Evolutionary conservation across 2,329 filamentous ascomycete genomes (phyloP).

Genomic region (Penicillium sp.): DNA sequence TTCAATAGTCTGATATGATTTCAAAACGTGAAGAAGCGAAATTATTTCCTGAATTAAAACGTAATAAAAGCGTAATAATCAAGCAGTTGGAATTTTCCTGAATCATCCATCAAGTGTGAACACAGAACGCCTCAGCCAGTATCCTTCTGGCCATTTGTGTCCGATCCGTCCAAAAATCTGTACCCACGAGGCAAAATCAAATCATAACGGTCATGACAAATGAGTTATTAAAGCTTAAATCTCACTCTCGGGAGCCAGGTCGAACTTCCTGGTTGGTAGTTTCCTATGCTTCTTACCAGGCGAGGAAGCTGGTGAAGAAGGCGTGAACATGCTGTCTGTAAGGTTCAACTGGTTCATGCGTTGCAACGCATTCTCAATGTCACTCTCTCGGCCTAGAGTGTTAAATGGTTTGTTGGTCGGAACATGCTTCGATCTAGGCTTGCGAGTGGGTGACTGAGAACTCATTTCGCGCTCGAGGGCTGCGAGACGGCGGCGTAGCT

Average conservation of each 20-base stretch:
- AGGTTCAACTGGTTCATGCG: conserved; percentile 40
- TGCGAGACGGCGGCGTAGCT: conserved; percentile 60
- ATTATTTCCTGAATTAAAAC: conserved; percentile 1
- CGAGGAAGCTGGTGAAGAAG: conserved; percentile 24
- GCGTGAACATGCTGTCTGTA: conserved; percentile 32
- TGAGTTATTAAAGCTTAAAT: conserved; percentile 15
- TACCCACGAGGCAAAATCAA: background rate
- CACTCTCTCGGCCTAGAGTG: conserved; percentile 35
- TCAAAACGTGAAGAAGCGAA: background rate
- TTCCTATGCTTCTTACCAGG: conserved; percentile 42
- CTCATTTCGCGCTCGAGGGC: conserved; percentile 63
- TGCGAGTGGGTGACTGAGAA: conserved; percentile 60
- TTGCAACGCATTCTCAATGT: conserved; percentile 38
- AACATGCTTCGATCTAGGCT: conserved; percentile 34
- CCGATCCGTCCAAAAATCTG: conserved; percentile 5
- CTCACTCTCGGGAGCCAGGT: conserved; percentile 43
- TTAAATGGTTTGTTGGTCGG: conserved; percentile 28
- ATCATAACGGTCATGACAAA: conserved; percentile 20
- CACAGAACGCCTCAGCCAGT: conserved; percentile 16
- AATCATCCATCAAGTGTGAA: background rate
- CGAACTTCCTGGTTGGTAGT: conserved; percentile 46
- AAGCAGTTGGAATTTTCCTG: background rate
- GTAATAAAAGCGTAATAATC: conserved; percentile 2
- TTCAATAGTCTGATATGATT: background rate
- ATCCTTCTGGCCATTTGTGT: conserved; percentile 11